These are phyloP conservation scores for Fistulifera solaris DNA, from an alignment of 108 stramenopile genomes.

Conservation along the genomic window DNA sequence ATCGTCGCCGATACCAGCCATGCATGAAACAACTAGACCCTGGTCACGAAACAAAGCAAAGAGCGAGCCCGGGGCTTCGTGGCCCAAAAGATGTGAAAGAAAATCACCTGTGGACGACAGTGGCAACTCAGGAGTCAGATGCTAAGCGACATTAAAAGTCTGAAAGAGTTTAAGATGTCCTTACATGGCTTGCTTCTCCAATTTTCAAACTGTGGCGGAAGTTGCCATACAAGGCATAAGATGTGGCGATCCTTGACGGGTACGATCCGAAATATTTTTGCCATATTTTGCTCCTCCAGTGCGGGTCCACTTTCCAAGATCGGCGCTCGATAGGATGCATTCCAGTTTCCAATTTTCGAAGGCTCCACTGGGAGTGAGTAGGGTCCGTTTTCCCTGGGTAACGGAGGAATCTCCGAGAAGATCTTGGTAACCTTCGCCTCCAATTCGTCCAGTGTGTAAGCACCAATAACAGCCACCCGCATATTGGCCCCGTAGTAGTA, in stretches of 20 bases:
- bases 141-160: not conserved
- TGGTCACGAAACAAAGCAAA: constrained; percentile 49
- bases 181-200: constrained; percentile 36
- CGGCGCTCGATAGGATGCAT: constrained; percentile 11
- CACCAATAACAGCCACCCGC: constrained; percentile 79
- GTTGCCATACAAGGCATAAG: constrained; percentile 73
- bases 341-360: constrained; percentile 8
- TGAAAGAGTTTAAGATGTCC: too few species aligned
- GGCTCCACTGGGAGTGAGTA: constrained; percentile 7
- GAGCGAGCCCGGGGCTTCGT: constrained; percentile 74
- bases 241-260: constrained; percentile 63
- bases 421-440: constrained; percentile 48
- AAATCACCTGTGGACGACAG: constrained; percentile 33
- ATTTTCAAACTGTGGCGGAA: constrained; percentile 22
- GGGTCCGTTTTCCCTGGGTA: constrained; percentile 15
- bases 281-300: constrained; percentile 33
- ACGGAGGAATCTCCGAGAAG: constrained; percentile 59
- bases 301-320: constrained; percentile 31
- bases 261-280: constrained; percentile 55
- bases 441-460: constrained; percentile 71
- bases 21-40: constrained; percentile 58
- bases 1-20: constrained; percentile 68
- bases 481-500: constrained; percentile 84
- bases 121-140: constrained; percentile 34
- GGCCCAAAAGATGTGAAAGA: constrained; percentile 73